These are phyloP conservation scores for Amyloporia xantha DNA, from an alignment of 768 basidiomycete species.

Conservation along the genomic window DNA sequence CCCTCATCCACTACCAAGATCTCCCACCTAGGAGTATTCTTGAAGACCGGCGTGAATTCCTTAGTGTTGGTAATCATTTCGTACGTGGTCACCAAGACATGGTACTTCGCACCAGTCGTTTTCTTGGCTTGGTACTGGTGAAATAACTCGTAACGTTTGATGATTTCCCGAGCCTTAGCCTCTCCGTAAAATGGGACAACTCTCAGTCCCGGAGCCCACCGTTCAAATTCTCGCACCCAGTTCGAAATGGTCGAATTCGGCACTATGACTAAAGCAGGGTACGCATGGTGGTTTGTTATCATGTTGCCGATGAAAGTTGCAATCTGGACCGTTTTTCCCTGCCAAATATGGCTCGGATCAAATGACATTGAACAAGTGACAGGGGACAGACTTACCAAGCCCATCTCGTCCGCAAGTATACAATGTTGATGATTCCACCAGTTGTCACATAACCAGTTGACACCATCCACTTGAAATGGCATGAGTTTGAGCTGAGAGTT, in stretches of 20 bases:
- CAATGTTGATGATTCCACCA: conserved; percentile 85
- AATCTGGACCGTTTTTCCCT: conserved; percentile 93
- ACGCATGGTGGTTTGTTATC: conserved; percentile 47
- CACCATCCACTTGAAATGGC: conserved; percentile 83
- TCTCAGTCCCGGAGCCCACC: conserved; percentile 68
- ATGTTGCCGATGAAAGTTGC: conserved; percentile 74
- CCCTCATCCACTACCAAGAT: conserved; percentile 91
- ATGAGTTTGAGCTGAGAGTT: conserved; percentile 58
- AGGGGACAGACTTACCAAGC: conserved; percentile 46
- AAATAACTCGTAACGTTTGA: conserved; percentile 76
- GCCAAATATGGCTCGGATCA: too few relatives aligned
- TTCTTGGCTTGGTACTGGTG: conserved; percentile 37
- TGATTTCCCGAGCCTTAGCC: conserved; percentile 68
- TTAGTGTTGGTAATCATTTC: conserved; percentile 67
- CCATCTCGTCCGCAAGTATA: conserved; percentile 98
- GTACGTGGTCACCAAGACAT: conserved; percentile 91
- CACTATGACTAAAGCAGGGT: conserved; percentile 84
- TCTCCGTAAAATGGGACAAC: conserved; percentile 89
- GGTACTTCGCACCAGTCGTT: conserved; percentile 58
- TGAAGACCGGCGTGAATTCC: conserved; percentile 75
- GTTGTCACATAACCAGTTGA: conserved; percentile 80
- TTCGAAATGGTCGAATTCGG: conserved; percentile 95
- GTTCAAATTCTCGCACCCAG: conserved; percentile 92
- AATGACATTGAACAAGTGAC: conserved; percentile 2
- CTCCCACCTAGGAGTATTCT: conserved; percentile 85